Evolutionary conservation across 495 filamentous ascomycete species (phyloP), one percentile per base, ranked within the genome.

Genomic region (Beverwykella pulmonaria): DNA sequence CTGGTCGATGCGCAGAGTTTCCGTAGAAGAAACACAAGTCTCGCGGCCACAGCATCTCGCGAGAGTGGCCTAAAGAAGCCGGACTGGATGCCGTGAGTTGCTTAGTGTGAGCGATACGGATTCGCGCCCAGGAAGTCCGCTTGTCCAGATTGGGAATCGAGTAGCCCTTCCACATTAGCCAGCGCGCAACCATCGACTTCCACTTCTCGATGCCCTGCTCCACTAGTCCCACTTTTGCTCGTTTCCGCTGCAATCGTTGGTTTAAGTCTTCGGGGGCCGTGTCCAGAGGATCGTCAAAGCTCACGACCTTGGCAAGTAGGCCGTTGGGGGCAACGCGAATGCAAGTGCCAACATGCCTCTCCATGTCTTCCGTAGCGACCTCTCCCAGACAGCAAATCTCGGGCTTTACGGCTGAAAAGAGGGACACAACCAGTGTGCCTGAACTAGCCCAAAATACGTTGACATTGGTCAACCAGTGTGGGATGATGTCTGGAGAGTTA

Each of bases 271-370:
- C 59, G 1, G 46, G 8, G 12, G 20, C 39, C 20, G 26, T 23
- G 8, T 57, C 57, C n/a, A 49, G 9, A 12, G 56, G 39, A 20
- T 57, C 39, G 32, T 69, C 58, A 19, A 69, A 69, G 34, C 53
- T 56, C 19, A 61, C 56, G 34, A 72, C 22, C n/a, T 67, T 54
- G 7, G 68, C 71, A 23, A 73, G 64, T 10, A 61, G 53, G 6
- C 71, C 71, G 44, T 59, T 71, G 15, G 71, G 71, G 15, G 64
- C 60, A 25, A 69, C 44, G n/a, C 71, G 71, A 12, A 73, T 19
- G 44, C 55, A 69, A 9, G 20, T 63, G 15, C 62, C 66, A 12
- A 56, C 9, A 20, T 46, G 25, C 26, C 25, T 36, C 39, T 70
- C 62, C 17, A 23, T 26, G 15, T 63, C 68, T 4, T 54, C 58